These are phyloP conservation scores for Aspergillus fumigatus DNA, from an alignment of 2,329 filamentous ascomycete genomes.

Conservation along the genomic window DNA sequence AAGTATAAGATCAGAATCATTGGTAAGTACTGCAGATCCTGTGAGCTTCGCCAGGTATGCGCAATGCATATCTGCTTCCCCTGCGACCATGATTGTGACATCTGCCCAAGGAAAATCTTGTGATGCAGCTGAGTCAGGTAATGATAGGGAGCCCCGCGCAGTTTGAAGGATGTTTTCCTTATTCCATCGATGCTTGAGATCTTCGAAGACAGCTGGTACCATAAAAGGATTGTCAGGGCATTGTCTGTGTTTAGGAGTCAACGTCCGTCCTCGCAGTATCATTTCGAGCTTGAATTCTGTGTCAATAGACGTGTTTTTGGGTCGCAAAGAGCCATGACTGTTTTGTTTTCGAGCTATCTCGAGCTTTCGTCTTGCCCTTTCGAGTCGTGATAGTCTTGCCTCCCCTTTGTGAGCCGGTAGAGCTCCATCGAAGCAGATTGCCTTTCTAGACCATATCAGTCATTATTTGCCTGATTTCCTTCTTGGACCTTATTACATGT, in stretches of 20 bases:
- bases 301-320: constrained; percentile 4
- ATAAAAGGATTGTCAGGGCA: constrained; percentile 63
- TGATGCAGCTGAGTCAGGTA: constrained; percentile 25
- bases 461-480: constrained; percentile 2
- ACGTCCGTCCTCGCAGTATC: constrained; percentile 23
- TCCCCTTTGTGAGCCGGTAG: constrained; percentile 64
- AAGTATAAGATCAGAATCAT: constrained; percentile 81
- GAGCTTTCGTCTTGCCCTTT: constrained; percentile 55
- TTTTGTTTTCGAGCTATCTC: constrained; percentile 44
- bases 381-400: constrained; percentile 58
- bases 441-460: constrained; percentile 44
- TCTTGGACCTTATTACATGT: constrained; percentile 62
- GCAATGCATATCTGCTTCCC: constrained; percentile 81
- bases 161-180: constrained; percentile 20
- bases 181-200: constrained; percentile 50
- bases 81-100: constrained; percentile 61
- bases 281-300: constrained; percentile 14
- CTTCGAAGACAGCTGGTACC: constrained; percentile 71
- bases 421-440: constrained; percentile 81
- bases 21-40: constrained; percentile 64
- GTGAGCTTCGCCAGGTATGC: constrained; percentile 57
- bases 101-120: constrained; percentile 30
- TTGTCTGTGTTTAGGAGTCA: constrained; percentile 26
- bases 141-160: constrained; percentile 6
- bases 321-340: constrained; percentile 21